phyloP scores from a whole-genome alignment of 2,329 filamentous ascomycete genomes.

The Dryadomyces quercus-mongolicae region DNA sequence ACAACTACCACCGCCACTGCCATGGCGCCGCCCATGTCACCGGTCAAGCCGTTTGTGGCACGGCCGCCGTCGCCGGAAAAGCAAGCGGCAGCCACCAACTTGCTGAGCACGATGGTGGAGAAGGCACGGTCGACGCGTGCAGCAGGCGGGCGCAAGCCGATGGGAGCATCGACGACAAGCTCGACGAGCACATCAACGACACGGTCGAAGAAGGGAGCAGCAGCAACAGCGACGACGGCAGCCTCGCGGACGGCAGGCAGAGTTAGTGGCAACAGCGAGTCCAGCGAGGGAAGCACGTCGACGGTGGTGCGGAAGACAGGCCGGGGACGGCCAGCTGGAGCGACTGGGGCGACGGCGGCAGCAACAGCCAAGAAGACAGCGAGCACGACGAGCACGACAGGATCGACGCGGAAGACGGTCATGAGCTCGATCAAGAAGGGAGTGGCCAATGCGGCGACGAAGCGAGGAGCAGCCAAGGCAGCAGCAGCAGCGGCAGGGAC shows the following conservation, averaged over 20 bases:
- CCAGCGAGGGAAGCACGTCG: constrained; percentile 50
- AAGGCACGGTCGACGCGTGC: constrained; percentile 43
- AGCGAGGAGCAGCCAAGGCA: constrained; percentile 33
- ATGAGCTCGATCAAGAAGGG: constrained; percentile 43
- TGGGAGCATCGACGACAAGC: constrained; percentile 21
- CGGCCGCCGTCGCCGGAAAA: constrained; percentile 54
- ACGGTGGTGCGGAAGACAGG: constrained; percentile 50
- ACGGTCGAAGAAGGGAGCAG: constrained; percentile 19
- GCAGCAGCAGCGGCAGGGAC: constrained; percentile 17
- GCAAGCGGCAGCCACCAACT: constrained; percentile 29
- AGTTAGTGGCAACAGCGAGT: constrained; percentile 48
- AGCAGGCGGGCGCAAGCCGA: constrained; percentile 30
- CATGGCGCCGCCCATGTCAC: constrained; percentile 31
- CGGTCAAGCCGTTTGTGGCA: constrained; percentile 43
- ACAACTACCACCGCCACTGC: no score
- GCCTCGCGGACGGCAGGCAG: constrained; percentile 34
- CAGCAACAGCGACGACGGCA: constrained; percentile 22
- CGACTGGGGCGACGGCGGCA: constrained; percentile 11
- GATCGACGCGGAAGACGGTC: constrained; percentile 36
- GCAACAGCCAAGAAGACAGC: constrained; percentile 20
- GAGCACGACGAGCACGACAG: constrained; percentile 22
- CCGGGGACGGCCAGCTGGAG: constrained; percentile 4
- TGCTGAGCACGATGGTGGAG: constrained; percentile 46
- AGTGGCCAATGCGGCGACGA: constrained; percentile 33
- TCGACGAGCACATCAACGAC: constrained; percentile 22